Conservation (phyloP, 768 basidiomycete species). For the Cytidiella melzeri region DNA sequence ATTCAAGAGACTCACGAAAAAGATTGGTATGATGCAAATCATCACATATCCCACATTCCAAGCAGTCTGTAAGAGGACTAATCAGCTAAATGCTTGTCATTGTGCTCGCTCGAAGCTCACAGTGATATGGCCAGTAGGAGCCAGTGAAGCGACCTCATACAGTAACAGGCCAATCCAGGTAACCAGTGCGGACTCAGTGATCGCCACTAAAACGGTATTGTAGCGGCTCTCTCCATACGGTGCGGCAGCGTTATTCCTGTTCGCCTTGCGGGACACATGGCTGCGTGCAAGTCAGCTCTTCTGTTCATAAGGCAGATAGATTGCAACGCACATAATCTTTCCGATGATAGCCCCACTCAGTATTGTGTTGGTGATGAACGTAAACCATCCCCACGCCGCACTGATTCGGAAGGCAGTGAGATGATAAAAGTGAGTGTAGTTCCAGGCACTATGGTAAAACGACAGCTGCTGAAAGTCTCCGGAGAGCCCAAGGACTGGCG, state of each 20-base stretch:
- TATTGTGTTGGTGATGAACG: constrained; percentile 16
- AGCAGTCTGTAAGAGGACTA: constrained; percentile 5
- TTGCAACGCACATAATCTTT: constrained; percentile 11
- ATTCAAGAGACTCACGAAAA: constrained; percentile 8
- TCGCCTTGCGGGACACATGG: neutral
- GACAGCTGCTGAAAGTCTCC: constrained; percentile 15
- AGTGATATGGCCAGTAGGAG: constrained; percentile 13
- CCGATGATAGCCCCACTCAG: constrained; percentile 17
- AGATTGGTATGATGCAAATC: constrained; percentile 12
- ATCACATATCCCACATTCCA: constrained; percentile 15
- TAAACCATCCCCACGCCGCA: constrained; percentile 21
- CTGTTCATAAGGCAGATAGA: neutral
- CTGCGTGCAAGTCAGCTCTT: neutral
- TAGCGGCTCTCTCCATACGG: neutral
- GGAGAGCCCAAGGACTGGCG: constrained; percentile 18
- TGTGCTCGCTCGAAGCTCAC: constrained; percentile 9
- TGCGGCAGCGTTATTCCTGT: neutral
- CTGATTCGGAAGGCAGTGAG: constrained; percentile 15
- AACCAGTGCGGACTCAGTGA: constrained; percentile 18
- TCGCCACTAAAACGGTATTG: constrained; percentile 8
- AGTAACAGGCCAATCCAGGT: constrained; percentile 20
- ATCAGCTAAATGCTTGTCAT: too few species aligned
- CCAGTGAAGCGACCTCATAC: constrained; percentile 16
- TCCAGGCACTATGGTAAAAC: constrained; percentile 8
- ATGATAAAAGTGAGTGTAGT: constrained; percentile 14